Percentiles rank a stretch among this genome's conserved stretches.
Evolutionary conservation across 169 alveolate species (phyloP).

Genomic region (Plasmodium blacklocki): DNA sequence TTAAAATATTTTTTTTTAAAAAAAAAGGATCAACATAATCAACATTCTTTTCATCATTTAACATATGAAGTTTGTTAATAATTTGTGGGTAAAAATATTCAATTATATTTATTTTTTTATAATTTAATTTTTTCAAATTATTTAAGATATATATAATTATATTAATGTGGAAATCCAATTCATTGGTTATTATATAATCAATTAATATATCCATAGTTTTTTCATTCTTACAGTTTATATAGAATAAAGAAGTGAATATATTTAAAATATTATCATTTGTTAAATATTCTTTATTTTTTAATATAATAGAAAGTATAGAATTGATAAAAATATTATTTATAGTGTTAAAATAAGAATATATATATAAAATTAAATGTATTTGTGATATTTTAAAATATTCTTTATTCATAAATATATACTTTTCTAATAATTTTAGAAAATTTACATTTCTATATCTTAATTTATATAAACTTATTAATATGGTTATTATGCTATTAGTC

Average conservation of each 20-base stretch:
- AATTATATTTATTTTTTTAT: conserved; percentile 11
- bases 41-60: conserved; percentile 14
- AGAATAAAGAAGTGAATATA: conserved; percentile 61
- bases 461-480: conserved; percentile 42
- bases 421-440: conserved; percentile 51
- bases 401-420: conserved; percentile 30
- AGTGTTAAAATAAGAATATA: conserved; percentile 52
- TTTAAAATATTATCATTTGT: conserved; percentile 45
- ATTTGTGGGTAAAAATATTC: conserved; percentile 46
- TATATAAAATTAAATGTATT: conserved; percentile 36
- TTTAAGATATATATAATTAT: conserved; percentile 40
- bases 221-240: conserved; percentile 53
- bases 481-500: conserved; percentile 17
- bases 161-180: conserved; percentile 31
- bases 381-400: conserved; percentile 56
- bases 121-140: conserved; percentile 53
- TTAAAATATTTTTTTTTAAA: conserved; percentile 38
- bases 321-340: conserved; percentile 47
- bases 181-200: conserved; percentile 34
- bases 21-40: conserved; percentile 30
- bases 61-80: conserved; percentile 15
- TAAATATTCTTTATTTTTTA: conserved; percentile 30
- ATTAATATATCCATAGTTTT: conserved; percentile 36
- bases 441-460: conserved; percentile 49
- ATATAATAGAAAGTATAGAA: conserved; percentile 24